Evolutionary conservation across 2,329 filamentous ascomycete genomes (phyloP).

Genomic region (Sordariomycetes sp.): DNA sequence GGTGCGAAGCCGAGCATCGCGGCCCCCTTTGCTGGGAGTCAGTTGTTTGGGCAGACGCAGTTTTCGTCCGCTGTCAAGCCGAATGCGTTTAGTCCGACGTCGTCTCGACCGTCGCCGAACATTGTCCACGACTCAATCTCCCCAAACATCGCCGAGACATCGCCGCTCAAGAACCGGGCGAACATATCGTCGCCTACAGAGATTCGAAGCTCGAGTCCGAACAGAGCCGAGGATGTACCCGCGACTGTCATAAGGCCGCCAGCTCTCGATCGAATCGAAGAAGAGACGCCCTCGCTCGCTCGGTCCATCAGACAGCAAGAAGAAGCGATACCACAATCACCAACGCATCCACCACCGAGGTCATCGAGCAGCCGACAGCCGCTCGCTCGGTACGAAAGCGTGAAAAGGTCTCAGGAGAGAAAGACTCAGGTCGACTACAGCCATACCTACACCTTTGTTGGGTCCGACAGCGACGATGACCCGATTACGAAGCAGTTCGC

Average conservation of each 20-base stretch:
- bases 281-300: slow-evolving; percentile 16
- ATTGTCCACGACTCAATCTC: slow-evolving; percentile 36
- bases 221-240: slow-evolving; percentile 18
- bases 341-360: slow-evolving; percentile 10
- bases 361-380: slow-evolving; percentile 18
- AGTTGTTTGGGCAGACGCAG: slow-evolving; percentile 48
- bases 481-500: slow-evolving; percentile 18
- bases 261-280: slow-evolving; percentile 7
- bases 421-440: slow-evolving; percentile 11
- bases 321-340: slow-evolving; percentile 26
- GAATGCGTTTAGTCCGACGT: slow-evolving; percentile 38
- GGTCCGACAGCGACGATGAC: slow-evolving; percentile 21
- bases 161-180: slow-evolving; percentile 40
- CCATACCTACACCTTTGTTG: slow-evolving; percentile 6
- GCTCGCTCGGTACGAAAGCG: slow-evolving; percentile 32
- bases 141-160: slow-evolving; percentile 32
- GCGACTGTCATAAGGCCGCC: slow-evolving; percentile 13
- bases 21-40: slow-evolving; percentile 29
- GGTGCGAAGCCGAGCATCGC: slow-evolving; percentile 20
- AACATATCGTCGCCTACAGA: slow-evolving; percentile 36
- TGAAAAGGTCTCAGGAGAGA: slow-evolving; percentile 35
- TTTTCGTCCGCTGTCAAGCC: slow-evolving; percentile 40
- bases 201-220: slow-evolving; percentile 31
- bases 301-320: slow-evolving; percentile 13
- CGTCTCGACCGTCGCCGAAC: slow-evolving; percentile 46